Conservation (phyloP, 2,329 filamentous ascomycete species). For the Truncatella angustata region DNA sequence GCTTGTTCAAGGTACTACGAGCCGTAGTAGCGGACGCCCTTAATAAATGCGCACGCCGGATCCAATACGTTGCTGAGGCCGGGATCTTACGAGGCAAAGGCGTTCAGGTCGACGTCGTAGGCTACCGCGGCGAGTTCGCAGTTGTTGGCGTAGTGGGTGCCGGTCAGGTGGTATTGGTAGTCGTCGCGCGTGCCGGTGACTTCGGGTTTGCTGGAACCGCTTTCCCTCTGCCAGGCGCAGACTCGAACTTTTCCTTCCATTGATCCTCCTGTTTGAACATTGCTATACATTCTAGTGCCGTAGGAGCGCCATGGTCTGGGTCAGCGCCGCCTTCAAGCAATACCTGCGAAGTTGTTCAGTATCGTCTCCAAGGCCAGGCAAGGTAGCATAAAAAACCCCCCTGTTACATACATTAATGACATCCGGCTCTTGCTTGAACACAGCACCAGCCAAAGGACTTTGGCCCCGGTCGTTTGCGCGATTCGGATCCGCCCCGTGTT, state of each 20-base stretch:
- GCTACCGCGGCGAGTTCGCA: too few species aligned
- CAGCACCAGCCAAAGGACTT: conserved; percentile 67
- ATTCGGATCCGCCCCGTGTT: conserved; percentile 65
- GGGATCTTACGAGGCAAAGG: too few species aligned
- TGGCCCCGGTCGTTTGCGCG: conserved; percentile 66
- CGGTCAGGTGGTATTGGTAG: too few species aligned
- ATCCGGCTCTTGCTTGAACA: conserved; percentile 68
- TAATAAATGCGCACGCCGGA: too few species aligned
- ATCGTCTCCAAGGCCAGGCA: not conserved
- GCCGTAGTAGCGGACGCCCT: too few species aligned
- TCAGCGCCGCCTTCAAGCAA: conserved; percentile 53
- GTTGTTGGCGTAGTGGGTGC: too few species aligned
- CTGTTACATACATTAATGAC: conserved; percentile 51
- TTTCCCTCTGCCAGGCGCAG: conserved; percentile 47
- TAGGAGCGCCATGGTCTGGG: conserved; percentile 50
- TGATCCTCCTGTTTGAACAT: conserved; percentile 52
- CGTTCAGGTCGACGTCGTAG: too few species aligned
- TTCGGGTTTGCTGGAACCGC: too few species aligned
- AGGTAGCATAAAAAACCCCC: not conserved
- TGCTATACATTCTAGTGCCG: conserved; percentile 44
- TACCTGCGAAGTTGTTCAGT: conserved; percentile 27
- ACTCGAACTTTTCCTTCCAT: conserved; percentile 50
- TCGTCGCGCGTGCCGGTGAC: too few species aligned
- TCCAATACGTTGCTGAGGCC: too few species aligned
- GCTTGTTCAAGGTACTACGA: too few species aligned